phyloP scores from a whole-genome alignment of 2,329 filamentous ascomycete genomes.

The Bretziella fagacearum region DNA sequence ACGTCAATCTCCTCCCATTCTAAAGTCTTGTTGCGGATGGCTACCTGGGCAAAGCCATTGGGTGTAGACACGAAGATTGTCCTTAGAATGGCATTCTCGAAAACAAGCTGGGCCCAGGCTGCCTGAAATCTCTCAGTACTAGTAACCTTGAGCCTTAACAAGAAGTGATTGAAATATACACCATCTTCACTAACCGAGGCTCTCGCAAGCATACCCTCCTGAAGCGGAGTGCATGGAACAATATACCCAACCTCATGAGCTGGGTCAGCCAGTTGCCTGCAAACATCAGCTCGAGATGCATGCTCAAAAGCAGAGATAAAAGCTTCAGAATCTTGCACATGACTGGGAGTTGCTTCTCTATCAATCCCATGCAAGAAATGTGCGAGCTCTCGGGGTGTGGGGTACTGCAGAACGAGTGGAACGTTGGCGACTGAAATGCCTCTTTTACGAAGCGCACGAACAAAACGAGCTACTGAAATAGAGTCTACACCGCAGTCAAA shows the following conservation, averaged over 20 bases:
- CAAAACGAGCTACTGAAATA: slow-evolving; percentile 60
- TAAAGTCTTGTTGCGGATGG: slow-evolving; percentile 28
- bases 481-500: slow-evolving; percentile 83
- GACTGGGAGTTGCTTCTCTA: too few species aligned
- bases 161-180: slow-evolving; percentile 66
- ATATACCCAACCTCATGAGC: slow-evolving; percentile 49
- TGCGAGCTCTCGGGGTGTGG: slow-evolving; percentile 32
- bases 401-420: slow-evolving; percentile 49
- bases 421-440: slow-evolving; percentile 47
- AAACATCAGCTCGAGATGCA: slow-evolving; percentile 36
- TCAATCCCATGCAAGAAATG: slow-evolving; percentile 3
- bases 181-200: slow-evolving; percentile 34
- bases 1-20: background rate
- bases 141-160: slow-evolving; percentile 34
- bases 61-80: slow-evolving; percentile 55
- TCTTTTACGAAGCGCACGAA: slow-evolving; percentile 41
- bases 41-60: slow-evolving; percentile 62
- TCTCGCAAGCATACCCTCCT: slow-evolving; percentile 69
- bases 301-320: slow-evolving; percentile 40
- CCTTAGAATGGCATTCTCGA: slow-evolving; percentile 46
- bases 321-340: slow-evolving; percentile 11
- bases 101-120: slow-evolving; percentile 41
- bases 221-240: slow-evolving; percentile 67
- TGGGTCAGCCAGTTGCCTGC: slow-evolving; percentile 33
- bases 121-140: slow-evolving; percentile 31